Percentiles rank a stretch among this genome's conserved stretches.
These are phyloP conservation scores for Kodamaea kaohsiungensis DNA, from an alignment of 805 yeast genomes.

Conservation along the genomic window DNA sequence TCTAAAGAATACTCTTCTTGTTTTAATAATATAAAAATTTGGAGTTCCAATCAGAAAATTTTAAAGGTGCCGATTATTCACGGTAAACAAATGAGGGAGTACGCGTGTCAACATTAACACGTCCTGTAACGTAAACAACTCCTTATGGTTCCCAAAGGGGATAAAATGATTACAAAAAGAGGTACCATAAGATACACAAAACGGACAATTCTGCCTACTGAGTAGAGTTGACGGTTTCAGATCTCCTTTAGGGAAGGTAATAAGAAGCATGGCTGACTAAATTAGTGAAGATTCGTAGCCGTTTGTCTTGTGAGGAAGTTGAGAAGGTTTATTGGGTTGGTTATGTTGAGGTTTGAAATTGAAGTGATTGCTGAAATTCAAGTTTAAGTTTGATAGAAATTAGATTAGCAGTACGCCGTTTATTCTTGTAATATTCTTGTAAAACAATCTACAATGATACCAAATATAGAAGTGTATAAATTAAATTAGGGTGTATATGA, in stretches of 20 bases:
- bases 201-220: neutral
- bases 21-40: neutral
- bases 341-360: neutral
- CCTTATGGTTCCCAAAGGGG: constrained; percentile 5
- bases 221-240: neutral
- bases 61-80: constrained; percentile 3
- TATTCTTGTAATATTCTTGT: neutral
- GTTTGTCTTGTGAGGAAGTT: neutral
- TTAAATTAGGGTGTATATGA: neutral
- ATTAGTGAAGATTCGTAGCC: neutral
- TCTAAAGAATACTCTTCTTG: neutral
- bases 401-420: neutral
- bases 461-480: neutral
- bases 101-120: constrained; percentile 2
- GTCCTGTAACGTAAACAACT: neutral
- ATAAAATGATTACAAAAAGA: neutral
- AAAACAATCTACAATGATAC: neutral
- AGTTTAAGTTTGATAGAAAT: neutral
- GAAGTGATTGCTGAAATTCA: neutral
- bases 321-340: neutral
- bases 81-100: constrained; percentile 3
- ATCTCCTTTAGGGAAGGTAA: neutral
- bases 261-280: neutral
- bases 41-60: neutral
- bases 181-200: neutral